A percentile compares a stretch with the other conserved stretches of the same genome.
These are phyloP conservation scores for Postia placenta DNA, from an alignment of 768 basidiomycete genomes.

Conservation along the genomic window DNA sequence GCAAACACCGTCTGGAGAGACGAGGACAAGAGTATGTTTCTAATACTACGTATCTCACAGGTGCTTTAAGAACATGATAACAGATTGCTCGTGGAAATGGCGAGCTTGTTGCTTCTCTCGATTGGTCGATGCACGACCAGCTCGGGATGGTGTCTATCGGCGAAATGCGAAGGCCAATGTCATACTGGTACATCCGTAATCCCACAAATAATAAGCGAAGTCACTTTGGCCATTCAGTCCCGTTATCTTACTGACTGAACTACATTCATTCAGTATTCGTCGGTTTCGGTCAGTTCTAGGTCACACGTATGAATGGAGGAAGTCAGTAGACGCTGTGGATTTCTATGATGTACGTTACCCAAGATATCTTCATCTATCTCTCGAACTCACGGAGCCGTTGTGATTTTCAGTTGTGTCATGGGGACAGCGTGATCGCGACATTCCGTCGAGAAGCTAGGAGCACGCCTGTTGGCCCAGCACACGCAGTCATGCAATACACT, in stretches of 20 bases:
- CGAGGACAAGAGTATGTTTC: constrained; percentile 42
- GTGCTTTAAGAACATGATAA: constrained; percentile 22
- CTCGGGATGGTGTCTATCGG: constrained; percentile 47
- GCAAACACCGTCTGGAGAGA: constrained; percentile 29
- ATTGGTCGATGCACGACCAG: constrained; percentile 30
- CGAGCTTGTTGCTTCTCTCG: constrained; percentile 48
- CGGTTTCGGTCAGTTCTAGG: constrained; percentile 11
- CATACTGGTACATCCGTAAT: constrained; percentile 51
- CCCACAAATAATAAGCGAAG: no score
- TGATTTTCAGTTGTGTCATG: constrained; percentile 21
- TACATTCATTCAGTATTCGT: constrained; percentile 5
- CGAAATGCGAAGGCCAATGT: constrained; percentile 51
- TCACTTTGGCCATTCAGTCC: no score
- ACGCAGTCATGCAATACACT: constrained; percentile 57
- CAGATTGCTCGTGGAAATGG: constrained; percentile 41
- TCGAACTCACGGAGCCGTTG: constrained; percentile 36
- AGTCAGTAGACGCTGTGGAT: constrained; percentile 36
- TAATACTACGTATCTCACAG: background rate
- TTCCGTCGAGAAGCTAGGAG: constrained; percentile 48
- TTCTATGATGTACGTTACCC: constrained; percentile 57
- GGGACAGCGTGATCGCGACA: constrained; percentile 43
- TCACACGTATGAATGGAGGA: constrained; percentile 61
- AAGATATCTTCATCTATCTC: constrained; percentile 3
- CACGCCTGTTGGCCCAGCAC: constrained; percentile 57
- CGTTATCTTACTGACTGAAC: no score